Base-by-base conservation (phyloP, 352 stramenopile genomes). In the Phytophthora kernoviae region DNA sequence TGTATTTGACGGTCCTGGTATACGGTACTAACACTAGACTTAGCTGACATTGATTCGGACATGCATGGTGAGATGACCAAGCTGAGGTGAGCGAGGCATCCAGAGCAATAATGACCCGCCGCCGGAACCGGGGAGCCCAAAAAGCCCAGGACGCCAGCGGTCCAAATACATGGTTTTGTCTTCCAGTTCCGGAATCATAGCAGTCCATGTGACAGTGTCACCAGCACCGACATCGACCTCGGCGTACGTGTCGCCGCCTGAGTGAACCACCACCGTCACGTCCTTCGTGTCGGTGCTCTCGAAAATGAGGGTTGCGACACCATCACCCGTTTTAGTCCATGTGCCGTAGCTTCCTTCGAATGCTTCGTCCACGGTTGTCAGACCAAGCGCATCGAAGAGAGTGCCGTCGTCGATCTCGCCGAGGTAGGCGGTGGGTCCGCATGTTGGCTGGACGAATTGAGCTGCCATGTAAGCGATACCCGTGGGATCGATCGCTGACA, bases 121-220 rank as follows among this genome's bases (percentile, higher is more conserved):
- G 11, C 48, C 48, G 11, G 18, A 37, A 8, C 48, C 34, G 0
- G 48, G 48, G 1, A 55, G 9, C 1, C 48, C 48, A 17, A 55
- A 36, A 3, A 55, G 21, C 1, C 48, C 48, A 26, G 48, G 48
- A 39, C 44, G 44, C 44, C 5, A 64, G 61, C 12, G 54, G 41
- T n/a, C 72, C 61, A 17, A 75, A 20, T 11, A 70, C 70, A 24
- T 77, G 42, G 26, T 75, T 73, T 22, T 65, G 80, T 37, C 68
- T 42, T 30, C 75, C 62, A 9, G 71, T 64, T 22, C 66, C 40
- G 2, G 76, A 73, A 43, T 77, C 33, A 42, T 86, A 65, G 57
- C 62, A 62, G 1, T 43, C 37, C 37, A 43, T 2, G 12, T 18
- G 37, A 43, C 37, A 17, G 37, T 43, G 15, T 43, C 37, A 20